Evolutionary conservation across 2,329 filamentous ascomycete species (phyloP).

Genomic region (Fusarium sacchari): DNA sequence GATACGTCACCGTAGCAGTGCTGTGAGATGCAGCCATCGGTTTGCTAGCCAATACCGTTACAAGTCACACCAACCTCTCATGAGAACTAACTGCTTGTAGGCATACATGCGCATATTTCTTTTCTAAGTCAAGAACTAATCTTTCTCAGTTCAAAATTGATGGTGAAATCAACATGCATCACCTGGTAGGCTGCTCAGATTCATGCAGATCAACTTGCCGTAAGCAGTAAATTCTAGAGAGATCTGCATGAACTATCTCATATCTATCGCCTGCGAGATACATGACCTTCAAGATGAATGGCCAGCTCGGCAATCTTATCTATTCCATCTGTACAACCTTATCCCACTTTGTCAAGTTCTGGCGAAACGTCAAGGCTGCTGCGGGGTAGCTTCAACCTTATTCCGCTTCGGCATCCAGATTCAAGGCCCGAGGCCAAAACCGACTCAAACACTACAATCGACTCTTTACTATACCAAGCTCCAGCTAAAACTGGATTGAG

Average conservation of each 20-base stretch:
- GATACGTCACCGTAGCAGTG: not conserved
- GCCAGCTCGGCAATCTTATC: slow-evolving; percentile 1
- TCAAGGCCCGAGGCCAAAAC: not conserved
- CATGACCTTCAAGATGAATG: not conserved
- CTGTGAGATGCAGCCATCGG: not conserved
- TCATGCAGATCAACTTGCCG: not conserved
- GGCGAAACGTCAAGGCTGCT: not conserved
- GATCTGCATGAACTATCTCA: not conserved
- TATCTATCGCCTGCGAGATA: too few relatives aligned
- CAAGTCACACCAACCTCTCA: not conserved
- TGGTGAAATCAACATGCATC: not conserved
- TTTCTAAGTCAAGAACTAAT: not conserved
- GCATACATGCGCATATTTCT: rapidly evolving
- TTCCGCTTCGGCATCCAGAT: not conserved
- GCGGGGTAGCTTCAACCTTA: not conserved
- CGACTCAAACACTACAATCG: not conserved
- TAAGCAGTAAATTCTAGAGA: not conserved
- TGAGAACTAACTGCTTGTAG: not conserved
- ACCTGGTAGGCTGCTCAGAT: not conserved
- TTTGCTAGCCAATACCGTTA: not conserved
- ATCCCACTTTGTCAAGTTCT: not conserved
- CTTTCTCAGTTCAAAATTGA: not conserved
- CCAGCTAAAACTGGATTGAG: not conserved
- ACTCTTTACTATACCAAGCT: not conserved
- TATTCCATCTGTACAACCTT: not conserved